A percentile compares a stretch with the other conserved stretches of the same genome.
These are phyloP conservation scores for Borealophlyctis nickersoniae DNA, from an alignment of 192 early-diverging fungal species.

Conservation along the genomic window DNA sequence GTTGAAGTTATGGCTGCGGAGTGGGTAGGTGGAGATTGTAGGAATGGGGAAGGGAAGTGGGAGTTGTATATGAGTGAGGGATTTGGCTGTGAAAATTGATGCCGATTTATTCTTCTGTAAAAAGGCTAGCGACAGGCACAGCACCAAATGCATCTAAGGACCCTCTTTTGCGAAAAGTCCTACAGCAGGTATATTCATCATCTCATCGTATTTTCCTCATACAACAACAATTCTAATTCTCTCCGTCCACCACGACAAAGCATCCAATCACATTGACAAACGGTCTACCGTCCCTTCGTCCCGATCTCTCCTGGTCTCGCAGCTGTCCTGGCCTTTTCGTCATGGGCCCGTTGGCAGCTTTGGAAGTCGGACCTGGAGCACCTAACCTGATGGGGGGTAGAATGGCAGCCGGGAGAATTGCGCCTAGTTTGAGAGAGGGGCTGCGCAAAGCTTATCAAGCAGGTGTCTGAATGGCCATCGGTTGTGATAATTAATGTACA, in stretches of 20 bases:
- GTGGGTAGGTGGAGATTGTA: no score
- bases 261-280: neutral
- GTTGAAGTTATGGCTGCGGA: neutral
- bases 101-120: no score
- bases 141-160: neutral
- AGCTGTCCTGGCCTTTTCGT: slow-evolving; percentile 2
- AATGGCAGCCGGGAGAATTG: neutral
- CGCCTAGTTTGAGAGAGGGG: slow-evolving; percentile 1
- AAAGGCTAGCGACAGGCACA: neutral
- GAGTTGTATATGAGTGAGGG: no score
- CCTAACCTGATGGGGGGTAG: neutral
- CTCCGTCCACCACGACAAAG: no score
- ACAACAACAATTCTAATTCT: no score
- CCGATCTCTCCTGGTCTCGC: slow-evolving; percentile 7
- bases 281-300: neutral
- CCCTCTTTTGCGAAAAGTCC: neutral
- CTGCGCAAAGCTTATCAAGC: no score
- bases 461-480: no score
- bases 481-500: no score
- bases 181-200: neutral
- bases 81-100: no score
- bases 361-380: slow-evolving; percentile 6
- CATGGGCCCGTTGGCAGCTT: neutral
- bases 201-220: no score
- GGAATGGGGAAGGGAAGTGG: no score